phyloP scores from a whole-genome alignment of 116 monocot species.

The Posidonia oceanica region DNA sequence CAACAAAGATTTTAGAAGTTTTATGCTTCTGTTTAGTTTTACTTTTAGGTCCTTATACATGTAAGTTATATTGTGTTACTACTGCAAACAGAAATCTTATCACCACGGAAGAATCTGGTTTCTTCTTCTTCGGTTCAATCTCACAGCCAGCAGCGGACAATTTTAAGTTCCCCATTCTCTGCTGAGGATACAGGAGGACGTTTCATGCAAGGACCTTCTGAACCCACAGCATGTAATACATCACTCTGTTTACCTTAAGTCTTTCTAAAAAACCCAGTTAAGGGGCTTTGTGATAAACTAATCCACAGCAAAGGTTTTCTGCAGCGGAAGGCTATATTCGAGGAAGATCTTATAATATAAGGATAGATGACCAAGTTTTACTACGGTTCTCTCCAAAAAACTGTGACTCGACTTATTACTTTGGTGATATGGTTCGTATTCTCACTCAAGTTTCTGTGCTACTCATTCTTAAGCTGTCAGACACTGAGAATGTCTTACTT shows the following conservation, averaged over 20 bases:
- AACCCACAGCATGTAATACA: conserved; percentile 64
- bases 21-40: not conserved
- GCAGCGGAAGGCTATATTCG: conserved; percentile 96
- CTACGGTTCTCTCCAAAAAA: conserved; percentile 88
- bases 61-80: not conserved
- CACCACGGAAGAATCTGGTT: conserved; percentile 29
- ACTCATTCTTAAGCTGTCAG: not conserved
- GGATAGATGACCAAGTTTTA: conserved; percentile 86
- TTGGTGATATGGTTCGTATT: conserved; percentile 78
- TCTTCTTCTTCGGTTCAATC: conserved; percentile 25
- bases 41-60: not conserved
- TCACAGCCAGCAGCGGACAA: conserved; percentile 19
- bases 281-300: not conserved
- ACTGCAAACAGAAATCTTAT: conserved; percentile 25
- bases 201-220: conserved; percentile 29
- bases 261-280: not conserved
- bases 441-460: not conserved
- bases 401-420: conserved; percentile 82
- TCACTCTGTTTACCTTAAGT: conserved; percentile 8
- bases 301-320: conserved; percentile 26
- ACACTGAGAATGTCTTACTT: conserved; percentile 1
- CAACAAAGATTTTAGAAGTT: not conserved
- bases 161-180: conserved; percentile 24
- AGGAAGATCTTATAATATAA: conserved; percentile 95
- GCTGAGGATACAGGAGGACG: conserved; percentile 33